Evolutionary conservation across 768 basidiomycete genomes (phyloP), one percentile per base, ranked within the genome.

Genomic region (Coprinellus micaceus): DNA sequence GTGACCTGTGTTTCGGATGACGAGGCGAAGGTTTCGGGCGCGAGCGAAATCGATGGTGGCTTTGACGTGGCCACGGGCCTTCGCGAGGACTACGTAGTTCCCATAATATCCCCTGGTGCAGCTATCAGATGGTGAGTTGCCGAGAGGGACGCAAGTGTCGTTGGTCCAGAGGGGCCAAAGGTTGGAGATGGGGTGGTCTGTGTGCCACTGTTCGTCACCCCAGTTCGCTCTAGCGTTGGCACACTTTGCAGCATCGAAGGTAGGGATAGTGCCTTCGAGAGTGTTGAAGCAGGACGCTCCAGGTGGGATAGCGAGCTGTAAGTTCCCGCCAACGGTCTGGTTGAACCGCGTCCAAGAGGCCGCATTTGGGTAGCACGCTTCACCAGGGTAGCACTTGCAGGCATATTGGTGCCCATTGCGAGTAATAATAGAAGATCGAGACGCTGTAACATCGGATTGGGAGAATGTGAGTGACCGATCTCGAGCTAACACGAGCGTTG

Each of bases 1-100:
- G 36, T 66, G 65, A 15, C 65, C 65, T 0, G 63, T 64, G 40
- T 64, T 66, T 26, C 63, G 62, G 12, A 66, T 58, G 17, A 66
- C 58, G 28, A 66, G 62, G 7, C 65, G 51, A 22, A 66, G 43
- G 41, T 66, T 64, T 33, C 61, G 45, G 9, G 59, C 26, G 28
- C 56, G 52, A 4, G 65, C 60, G 41, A 66, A 66, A 24, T 56
- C 60, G 25, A 66, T 33, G 13, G 61, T 59, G 39, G 60, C 55
- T 30, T 63, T 61, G 56, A 57, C 50, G 33, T 66, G 61, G 33
- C 59, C 58, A n/a, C 46, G 52, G 6, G 40, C 55, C 2, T 58
- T 60, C 13, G 62, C 63, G 24, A 63, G 43, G 26, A 66, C 56
- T 1, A 62, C 59, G 37, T 64, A 66, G 52, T 62, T 44, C 2